Base-by-base conservation (phyloP, 2,329 filamentous ascomycete genomes). In the Colletotrichum zoysiae region DNA sequence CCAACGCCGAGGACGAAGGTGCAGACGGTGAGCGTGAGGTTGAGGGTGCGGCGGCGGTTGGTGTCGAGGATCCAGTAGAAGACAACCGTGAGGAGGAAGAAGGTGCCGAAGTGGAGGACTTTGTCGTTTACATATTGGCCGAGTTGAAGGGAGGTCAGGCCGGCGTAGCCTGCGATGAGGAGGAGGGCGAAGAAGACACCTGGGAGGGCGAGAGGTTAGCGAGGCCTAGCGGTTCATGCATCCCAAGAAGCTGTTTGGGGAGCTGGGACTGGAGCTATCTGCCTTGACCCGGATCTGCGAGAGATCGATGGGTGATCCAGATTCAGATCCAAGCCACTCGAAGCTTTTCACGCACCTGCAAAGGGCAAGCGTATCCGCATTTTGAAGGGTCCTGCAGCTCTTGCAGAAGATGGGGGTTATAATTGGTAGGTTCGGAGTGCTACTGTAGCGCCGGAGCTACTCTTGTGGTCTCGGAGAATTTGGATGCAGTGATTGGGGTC, bases 31-130 rank as follows among this genome's bases (percentile, higher is more conserved):
- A 98, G 84, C 18, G 95, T 97, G 75, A 97, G 84, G 82, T 99
- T 92, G 60, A 97, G 85, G 26, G 91, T 92, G 76, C 95, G 93
- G 63, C 95, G 91, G 74, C 96, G 93, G 74, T 91, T 92, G 64
- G 95, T 97, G 81, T 99, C 96, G 77, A 98, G 84, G 79, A 98
- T 93, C 95, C 96, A 99, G 89, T 99, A 99, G 87, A 98, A 98
- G 76, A 89, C 84, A 75, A 93, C 82, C 20, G 95, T 97, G 65
- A 99, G 88, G 75, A 94, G 80, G 86, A 98, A 97, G 86, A 99
- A 98, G 77, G 93, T 95, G 70, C 95, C 74, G 77, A 93, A 87
- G 82, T 98, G 96, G 38, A 98, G 88, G 78, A 93, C 85, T 83
- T 99, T 98, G 87, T 98, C 95, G 85, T 97, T 95, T 80, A 95